phyloP scores from a whole-genome alignment of 169 alveolate species.

The Eimeria falciformis region DNA sequence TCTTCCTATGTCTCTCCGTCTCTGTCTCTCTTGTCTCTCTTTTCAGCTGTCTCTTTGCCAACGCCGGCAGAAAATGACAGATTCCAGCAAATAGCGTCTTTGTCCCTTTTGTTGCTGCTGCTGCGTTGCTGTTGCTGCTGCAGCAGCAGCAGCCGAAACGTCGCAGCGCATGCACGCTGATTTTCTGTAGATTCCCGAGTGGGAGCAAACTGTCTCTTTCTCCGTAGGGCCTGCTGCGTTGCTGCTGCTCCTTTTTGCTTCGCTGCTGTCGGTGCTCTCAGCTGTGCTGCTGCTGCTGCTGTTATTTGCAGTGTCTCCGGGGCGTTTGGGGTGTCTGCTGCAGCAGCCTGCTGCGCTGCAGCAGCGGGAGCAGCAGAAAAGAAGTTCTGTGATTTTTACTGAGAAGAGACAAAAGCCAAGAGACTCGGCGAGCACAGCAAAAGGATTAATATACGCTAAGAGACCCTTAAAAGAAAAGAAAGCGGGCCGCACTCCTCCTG shows the following conservation, averaged over 20 bases:
- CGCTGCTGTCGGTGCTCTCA: not conserved
- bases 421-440: conserved; percentile 29
- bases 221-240: not conserved
- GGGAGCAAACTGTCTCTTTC: not conserved
- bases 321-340: not conserved
- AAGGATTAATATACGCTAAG: conserved; percentile 18
- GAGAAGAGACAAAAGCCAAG: conserved; percentile 22
- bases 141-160: not conserved
- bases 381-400: conserved; percentile 37
- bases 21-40: not conserved
- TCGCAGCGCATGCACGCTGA: conserved; percentile 29
- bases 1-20: not conserved
- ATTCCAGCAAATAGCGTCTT: conserved; percentile 24
- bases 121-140: conserved; percentile 11
- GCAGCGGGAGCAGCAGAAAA: conserved; percentile 38
- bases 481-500: not conserved
- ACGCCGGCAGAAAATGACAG: not conserved
- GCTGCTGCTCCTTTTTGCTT: not conserved
- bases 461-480: conserved; percentile 14
- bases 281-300: conserved; percentile 2
- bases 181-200: not conserved
- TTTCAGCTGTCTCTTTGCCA: not conserved
- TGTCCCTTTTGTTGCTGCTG: not conserved
- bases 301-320: not conserved
- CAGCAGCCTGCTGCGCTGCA: not conserved